Evolutionary conservation across 2,329 filamentous ascomycete species (phyloP).

Genomic region (Fonsecaea multimorphosa): DNA sequence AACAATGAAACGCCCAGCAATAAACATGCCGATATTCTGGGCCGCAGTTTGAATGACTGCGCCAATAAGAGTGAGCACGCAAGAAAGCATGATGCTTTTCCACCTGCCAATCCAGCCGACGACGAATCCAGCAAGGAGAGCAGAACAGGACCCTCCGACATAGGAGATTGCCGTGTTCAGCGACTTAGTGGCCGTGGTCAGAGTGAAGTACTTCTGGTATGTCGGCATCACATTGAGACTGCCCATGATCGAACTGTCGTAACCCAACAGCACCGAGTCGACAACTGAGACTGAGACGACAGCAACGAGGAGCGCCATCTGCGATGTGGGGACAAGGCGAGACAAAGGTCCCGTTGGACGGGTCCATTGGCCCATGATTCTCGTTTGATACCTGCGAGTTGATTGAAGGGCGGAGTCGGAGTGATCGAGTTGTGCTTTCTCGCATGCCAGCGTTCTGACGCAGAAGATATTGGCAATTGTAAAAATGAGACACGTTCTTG

Average conservation of each 20-base stretch:
- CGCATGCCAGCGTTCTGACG: not conserved
- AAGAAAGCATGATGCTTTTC: constrained; percentile 34
- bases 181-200: constrained; percentile 45
- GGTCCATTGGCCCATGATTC: constrained; percentile 9
- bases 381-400: not conserved
- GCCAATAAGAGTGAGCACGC: constrained; percentile 63
- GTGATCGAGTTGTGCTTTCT: not conserved
- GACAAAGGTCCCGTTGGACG: constrained; percentile 18
- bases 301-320: constrained; percentile 16
- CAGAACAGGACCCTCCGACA: constrained; percentile 39
- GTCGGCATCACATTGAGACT: constrained; percentile 46
- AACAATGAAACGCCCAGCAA: constrained; percentile 64
- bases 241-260: constrained; percentile 46
- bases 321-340: constrained; percentile 18
- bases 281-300: constrained; percentile 41
- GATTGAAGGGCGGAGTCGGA: not conserved
- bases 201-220: constrained; percentile 45
- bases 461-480: not conserved
- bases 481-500: not conserved
- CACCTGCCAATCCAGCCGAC: constrained; percentile 41
- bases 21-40: constrained; percentile 62
- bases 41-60: constrained; percentile 65
- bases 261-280: constrained; percentile 43
- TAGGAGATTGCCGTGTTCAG: constrained; percentile 43
- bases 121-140: constrained; percentile 37